These are phyloP conservation scores for Pelargonium nanum DNA, from an alignment of 345 rosid species.

Conservation along the genomic window DNA sequence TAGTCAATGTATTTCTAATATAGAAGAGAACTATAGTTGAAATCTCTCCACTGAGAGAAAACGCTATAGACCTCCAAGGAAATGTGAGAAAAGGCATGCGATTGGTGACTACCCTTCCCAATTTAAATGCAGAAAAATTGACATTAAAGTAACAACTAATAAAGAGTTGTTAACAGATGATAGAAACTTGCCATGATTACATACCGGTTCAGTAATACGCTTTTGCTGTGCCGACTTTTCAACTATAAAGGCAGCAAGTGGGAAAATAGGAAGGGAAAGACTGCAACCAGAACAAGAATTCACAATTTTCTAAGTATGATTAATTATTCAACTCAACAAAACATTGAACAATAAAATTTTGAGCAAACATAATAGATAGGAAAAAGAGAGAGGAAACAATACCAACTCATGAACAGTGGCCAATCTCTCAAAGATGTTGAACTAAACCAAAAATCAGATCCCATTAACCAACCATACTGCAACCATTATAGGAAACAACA, in stretches of 20 bases:
- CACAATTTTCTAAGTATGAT: neutral
- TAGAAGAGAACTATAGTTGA: no score
- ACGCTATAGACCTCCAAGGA: neutral
- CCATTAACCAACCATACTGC: slow-evolving; percentile 97
- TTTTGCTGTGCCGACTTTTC: slow-evolving; percentile 64
- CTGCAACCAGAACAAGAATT: slow-evolving; percentile 38
- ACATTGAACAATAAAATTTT: neutral
- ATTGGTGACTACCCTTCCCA: no score
- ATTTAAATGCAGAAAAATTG: no score
- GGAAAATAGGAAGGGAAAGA: slow-evolving; percentile 69
- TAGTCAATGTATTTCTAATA: neutral
- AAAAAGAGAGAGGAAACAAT: slow-evolving; percentile 8
- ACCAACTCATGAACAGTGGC: slow-evolving; percentile 99
- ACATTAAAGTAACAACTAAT: no score
- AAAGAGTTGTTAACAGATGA: slow-evolving; percentile 1
- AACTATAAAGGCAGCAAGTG: slow-evolving; percentile 65
- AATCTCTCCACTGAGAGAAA: no score
- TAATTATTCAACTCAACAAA: neutral
- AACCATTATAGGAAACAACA: slow-evolving; percentile 10
- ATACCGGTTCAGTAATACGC: slow-evolving; percentile 51
- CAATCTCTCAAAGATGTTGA: slow-evolving; percentile 82
- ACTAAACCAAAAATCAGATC: slow-evolving; percentile 87
- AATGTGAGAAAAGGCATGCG: neutral
- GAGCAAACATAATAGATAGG: slow-evolving; percentile 1
- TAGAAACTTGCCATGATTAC: slow-evolving; percentile 18